Evolutionary conservation across 2,329 filamentous ascomycete genomes (phyloP).

Genomic region (Penicillium frequentans): DNA sequence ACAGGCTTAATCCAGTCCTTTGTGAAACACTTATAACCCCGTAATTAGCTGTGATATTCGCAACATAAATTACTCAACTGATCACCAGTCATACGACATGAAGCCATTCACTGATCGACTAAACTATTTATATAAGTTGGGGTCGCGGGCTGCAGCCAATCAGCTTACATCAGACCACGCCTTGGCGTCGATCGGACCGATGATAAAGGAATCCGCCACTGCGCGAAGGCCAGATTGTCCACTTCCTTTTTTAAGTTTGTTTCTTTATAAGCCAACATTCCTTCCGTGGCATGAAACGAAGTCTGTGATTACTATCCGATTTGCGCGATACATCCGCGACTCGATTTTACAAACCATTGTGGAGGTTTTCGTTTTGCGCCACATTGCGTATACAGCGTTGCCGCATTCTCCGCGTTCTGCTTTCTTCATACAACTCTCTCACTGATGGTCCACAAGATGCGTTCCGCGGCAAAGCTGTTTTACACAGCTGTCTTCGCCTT

Average conservation of each 20-base stretch:
- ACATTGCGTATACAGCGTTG: constrained; percentile 4
- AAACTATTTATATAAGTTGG: background rate
- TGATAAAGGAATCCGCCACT: constrained; percentile 1
- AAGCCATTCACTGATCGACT: background rate
- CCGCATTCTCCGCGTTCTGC: background rate
- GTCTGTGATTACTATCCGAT: background rate
- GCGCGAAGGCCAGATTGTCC: constrained; percentile 11
- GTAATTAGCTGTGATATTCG: background rate
- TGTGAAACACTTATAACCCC: background rate
- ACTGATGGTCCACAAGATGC: constrained; percentile 43
- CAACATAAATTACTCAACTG: background rate
- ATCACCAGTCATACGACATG: background rate
- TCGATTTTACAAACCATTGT: background rate
- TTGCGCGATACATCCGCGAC: background rate
- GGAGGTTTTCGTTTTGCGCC: constrained; percentile 5
- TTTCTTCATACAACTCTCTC: background rate
- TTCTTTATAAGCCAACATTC: background rate
- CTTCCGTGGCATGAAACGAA: background rate
- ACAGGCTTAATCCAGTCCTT: background rate
- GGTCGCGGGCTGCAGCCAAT: background rate
- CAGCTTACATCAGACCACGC: constrained; percentile 2
- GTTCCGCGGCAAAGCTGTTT: constrained; percentile 55
- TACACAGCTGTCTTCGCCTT: constrained; percentile 64
- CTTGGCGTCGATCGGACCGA: constrained; percentile 2
- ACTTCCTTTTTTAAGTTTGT: background rate